Evolutionary conservation across 129 eudicot species (phyloP), one percentile per base, ranked within the genome.

Genomic region (Flaveria brownii): DNA sequence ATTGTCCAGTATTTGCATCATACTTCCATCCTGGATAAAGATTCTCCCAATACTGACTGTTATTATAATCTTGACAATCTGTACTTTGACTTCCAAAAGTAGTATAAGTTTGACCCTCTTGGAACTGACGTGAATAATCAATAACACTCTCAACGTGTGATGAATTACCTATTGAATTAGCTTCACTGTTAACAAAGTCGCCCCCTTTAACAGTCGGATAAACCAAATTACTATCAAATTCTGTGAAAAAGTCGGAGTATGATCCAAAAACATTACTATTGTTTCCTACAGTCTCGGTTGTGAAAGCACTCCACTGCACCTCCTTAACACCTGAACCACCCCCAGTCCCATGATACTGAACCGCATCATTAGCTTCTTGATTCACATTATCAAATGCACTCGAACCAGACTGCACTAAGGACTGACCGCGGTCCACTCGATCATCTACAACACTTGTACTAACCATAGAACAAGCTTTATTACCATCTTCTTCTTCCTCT

Each of bases 21-120:
- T 77, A 85, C 80, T 84, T 94, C 98, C 98, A 94, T 33, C 98
- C 98, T 15, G 98, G 98, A 85, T 91, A 94, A 16, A 78, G 93
- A 85, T 78, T 85, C 65, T 94, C 98, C 93, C 87, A 91, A 64
- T 88, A 88, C 82, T 87, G 78, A 65, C 52, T 79, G 28, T 85
- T 86, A 82, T 78, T 79, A 49, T 74, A n/a, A 84, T 87, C 91
- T 79, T 78, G 87, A 23, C 54, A 76, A 54, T 73, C 81, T 6
- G 73, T 60, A 78, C 77, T 75, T 78, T 88, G 90, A 39, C 82
- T 82, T 11, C 78, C 68, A 17, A 86, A 68, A 8, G 87, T 68
- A 3, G 70, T 89, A 78, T 71, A 49, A 16, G 61, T 71, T 41
- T 86, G 83, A 18, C 57, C 81, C 51, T 85, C 92, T 79, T 85